Conservation (phyloP, 129 eudicot species). For the Flaveria sonorensis region DNA sequence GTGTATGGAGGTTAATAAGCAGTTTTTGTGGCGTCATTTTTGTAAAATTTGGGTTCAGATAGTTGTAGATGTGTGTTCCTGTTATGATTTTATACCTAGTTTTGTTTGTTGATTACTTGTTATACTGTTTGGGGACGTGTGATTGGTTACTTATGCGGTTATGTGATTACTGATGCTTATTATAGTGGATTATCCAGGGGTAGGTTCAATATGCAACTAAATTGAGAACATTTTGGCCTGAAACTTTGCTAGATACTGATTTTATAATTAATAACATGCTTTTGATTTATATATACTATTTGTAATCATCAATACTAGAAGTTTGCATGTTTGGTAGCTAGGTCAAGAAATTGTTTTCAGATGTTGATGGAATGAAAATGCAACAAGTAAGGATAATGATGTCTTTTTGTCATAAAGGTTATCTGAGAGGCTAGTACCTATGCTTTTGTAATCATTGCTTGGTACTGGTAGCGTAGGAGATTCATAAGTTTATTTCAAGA, state of each 20-base stretch:
- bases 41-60: not conserved
- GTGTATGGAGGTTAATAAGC: not conserved
- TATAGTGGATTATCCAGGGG: constrained; percentile 1
- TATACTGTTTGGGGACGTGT: not conserved
- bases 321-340: not conserved
- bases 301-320: not conserved
- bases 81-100: too few species aligned
- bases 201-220: not conserved
- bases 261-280: not conserved
- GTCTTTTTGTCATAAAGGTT: constrained; percentile 5
- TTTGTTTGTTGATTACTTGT: not conserved
- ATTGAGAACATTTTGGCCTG: not conserved
- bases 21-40: not conserved
- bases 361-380: not conserved
- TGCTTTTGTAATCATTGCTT: constrained; percentile 15
- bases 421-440: constrained; percentile 3
- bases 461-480: not conserved
- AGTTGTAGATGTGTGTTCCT: not conserved
- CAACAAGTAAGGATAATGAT: not conserved
- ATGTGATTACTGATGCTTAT: not conserved
- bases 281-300: not conserved
- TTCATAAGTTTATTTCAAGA: not conserved
- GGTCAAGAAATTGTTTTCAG: constrained; percentile 5
- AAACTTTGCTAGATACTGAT: not conserved
- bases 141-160: not conserved